Conservation (phyloP, 768 basidiomycete genomes). For the Suillus alpinus region DNA sequence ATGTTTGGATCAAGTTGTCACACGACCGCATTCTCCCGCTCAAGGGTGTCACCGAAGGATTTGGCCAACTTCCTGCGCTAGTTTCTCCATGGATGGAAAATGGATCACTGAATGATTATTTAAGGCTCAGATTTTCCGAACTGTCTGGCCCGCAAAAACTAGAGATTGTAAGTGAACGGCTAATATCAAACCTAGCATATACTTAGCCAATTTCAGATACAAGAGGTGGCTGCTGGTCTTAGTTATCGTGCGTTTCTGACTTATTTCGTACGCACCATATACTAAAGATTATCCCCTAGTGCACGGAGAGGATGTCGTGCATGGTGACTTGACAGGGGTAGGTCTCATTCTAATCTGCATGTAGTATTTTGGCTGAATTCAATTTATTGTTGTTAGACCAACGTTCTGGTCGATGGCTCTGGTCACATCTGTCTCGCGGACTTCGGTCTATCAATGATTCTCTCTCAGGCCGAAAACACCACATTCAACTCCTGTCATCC, state of each 20-base stretch:
- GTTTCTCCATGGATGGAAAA: slow-evolving; percentile 27
- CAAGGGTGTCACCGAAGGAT: slow-evolving; percentile 21
- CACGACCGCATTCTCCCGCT: slow-evolving; percentile 29
- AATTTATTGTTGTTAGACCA: slow-evolving; percentile 9
- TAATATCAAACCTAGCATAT: neutral
- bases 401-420: slow-evolving; percentile 6
- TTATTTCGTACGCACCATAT: no score
- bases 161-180: slow-evolving; percentile 14
- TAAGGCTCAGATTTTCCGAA: slow-evolving; percentile 12
- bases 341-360: neutral
- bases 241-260: slow-evolving; percentile 13
- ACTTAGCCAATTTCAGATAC: neutral
- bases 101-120: slow-evolving; percentile 28
- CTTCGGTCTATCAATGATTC: slow-evolving; percentile 3
- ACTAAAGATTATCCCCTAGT: neutral
- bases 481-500: slow-evolving; percentile 1
- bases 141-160: slow-evolving; percentile 5
- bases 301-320: no score
- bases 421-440: neutral
- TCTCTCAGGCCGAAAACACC: slow-evolving; percentile 2
- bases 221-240: slow-evolving; percentile 14
- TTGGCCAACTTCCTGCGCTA: slow-evolving; percentile 12
- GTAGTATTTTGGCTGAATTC: neutral
- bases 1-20: slow-evolving; percentile 29
- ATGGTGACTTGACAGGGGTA: slow-evolving; percentile 45